These are phyloP conservation scores for Volvox reticuliferus DNA, from an alignment of 139 green algal species.

Conservation along the genomic window DNA sequence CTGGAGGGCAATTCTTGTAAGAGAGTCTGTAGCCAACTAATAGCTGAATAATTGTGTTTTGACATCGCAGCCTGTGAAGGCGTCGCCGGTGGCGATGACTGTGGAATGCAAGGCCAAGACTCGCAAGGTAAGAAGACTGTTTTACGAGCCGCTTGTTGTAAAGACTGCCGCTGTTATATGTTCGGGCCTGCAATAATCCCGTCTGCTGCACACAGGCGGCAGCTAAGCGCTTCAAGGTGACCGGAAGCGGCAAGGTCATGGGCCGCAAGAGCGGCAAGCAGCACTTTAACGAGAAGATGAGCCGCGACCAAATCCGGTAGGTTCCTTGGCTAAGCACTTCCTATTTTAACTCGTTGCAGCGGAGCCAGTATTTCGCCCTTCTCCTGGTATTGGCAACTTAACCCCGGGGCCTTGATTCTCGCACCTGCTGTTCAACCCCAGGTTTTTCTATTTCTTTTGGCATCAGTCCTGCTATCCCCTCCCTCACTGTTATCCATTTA, in stretches of 20 bases:
- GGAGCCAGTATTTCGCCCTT: no score
- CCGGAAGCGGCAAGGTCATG: constrained; percentile 86
- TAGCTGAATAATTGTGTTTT: background rate
- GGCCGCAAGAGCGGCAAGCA: constrained; percentile 87
- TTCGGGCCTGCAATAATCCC: no score
- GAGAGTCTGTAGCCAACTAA: no score
- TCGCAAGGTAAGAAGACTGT: constrained; percentile 68
- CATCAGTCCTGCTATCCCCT: background rate
- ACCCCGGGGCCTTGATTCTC: no score
- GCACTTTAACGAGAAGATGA: constrained; percentile 94
- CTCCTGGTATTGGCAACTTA: no score
- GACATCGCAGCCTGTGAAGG: constrained; percentile 50
- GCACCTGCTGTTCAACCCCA: no score
- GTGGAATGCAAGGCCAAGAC: constrained; percentile 82
- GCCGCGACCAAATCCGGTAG: constrained; percentile 58
- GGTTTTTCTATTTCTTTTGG: background rate
- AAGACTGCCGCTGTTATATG: no score
- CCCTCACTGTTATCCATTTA: background rate
- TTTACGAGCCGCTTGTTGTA: no score
- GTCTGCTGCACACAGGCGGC: constrained; percentile 66
- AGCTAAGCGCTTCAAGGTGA: constrained; percentile 91
- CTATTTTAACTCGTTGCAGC: background rate
- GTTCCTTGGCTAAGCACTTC: background rate
- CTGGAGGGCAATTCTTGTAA: no score
- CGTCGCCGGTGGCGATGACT: constrained; percentile 43